Evolutionary conservation across 129 eudicot species (phyloP), one percentile per base, ranked within the genome.

Genomic region (Flaveria trinervia): DNA sequence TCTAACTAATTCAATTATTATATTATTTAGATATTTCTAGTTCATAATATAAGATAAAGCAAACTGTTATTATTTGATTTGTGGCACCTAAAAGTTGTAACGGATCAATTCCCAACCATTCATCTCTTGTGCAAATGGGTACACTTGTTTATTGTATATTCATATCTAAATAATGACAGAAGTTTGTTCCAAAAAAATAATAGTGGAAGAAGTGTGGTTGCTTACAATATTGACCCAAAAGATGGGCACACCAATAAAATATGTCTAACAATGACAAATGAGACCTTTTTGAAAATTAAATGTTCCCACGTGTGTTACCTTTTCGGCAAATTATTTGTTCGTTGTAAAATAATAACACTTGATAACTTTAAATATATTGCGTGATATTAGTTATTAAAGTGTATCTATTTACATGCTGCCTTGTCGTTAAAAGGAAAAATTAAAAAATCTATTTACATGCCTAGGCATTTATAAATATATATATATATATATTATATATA

Each of bases 261-360:
- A 46, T 14, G 33, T 68, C 68, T 30, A 28, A 56, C 54, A 75
- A 59, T 62, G 84, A 84, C 87, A 84, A 84, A 64, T 52, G 22
- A 25, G 12, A 65, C 82, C 79, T 84, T 84, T 80, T 76, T 66
- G 23, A 1, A 41, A 56, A 61, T 61, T n/a, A 39, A 71, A 36
- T 65, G 70, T 16, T 36, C 25, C 4, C 70, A 33, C 36, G 43
- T 76, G 55, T 9, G 20, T 39, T 26, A 41, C 33, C 15, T 45
- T 57, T 43, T 41, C 13, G 1, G 9, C 33, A 17, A 44, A 10
- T 23, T n/a, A 28, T 20, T 68, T 3, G 16, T 48, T 48, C 16
- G 5, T 3, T 22, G 5, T 36, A 5, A 36, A 5, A 36, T 36
- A 36, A 36, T 36, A 36, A 36, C 41, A 36, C 41, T 36, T 36